Evolutionary conservation across 2,329 filamentous ascomycete species (phyloP).

Genomic region (Diaporthe amygdali): DNA sequence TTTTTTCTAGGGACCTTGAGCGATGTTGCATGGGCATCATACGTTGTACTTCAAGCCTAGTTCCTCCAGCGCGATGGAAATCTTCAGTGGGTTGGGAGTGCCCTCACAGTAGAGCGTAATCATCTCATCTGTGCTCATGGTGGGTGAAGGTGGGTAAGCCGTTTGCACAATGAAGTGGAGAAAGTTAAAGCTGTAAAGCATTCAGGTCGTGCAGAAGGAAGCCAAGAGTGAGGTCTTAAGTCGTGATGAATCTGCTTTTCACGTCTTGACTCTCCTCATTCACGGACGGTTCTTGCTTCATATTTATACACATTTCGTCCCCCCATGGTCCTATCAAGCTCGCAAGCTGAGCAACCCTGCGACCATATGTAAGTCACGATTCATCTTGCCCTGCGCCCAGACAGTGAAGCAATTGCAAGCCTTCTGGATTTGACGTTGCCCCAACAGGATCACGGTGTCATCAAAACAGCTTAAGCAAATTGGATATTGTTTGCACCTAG

Average conservation of each 20-base stretch:
- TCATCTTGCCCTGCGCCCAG: neutral
- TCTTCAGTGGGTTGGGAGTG: constrained; percentile 21
- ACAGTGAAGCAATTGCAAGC: neutral
- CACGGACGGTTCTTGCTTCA: neutral
- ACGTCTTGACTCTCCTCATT: neutral
- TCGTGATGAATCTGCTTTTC: neutral
- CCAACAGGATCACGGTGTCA: neutral
- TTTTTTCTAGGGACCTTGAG: neutral
- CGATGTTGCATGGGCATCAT: neutral
- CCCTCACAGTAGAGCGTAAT: neutral
- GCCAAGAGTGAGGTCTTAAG: neutral
- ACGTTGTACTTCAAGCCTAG: constrained; percentile 9
- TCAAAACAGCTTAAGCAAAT: neutral
- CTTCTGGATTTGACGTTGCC: neutral
- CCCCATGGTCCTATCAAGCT: neutral
- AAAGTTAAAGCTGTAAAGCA: neutral
- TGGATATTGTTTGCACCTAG: neutral
- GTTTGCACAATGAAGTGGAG: neutral
- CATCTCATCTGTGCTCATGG: neutral
- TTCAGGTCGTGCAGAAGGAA: too few relatives aligned
- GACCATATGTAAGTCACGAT: neutral
- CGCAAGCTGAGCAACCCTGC: neutral
- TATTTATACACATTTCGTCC: neutral
- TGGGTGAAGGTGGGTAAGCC: neutral
- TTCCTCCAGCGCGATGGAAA: constrained; percentile 18